Evolutionary conservation across 306 rosid genomes (phyloP).

Genomic region (Prunus davidiana): DNA sequence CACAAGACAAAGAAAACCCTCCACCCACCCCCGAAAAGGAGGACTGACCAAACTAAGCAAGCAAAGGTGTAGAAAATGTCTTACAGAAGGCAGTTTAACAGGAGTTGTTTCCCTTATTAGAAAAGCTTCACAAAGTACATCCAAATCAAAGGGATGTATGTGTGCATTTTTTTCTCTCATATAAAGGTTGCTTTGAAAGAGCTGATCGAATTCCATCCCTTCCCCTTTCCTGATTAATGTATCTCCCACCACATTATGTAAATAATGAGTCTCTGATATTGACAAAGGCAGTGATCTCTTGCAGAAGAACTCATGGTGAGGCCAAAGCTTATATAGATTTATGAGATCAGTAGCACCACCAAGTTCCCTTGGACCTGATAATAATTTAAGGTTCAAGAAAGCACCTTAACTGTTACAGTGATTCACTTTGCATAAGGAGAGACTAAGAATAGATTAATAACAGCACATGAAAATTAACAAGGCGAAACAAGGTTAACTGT

Average conservation of each 20-base stretch:
- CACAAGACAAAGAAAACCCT: neutral
- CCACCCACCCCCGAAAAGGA: neutral
- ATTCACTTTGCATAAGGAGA: neutral
- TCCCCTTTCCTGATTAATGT: slow-evolving; percentile 36
- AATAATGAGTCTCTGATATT: slow-evolving; percentile 31
- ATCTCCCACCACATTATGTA: slow-evolving; percentile 39
- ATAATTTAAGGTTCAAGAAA: neutral
- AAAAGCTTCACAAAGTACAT: slow-evolving; percentile 24
- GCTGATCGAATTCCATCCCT: slow-evolving; percentile 39
- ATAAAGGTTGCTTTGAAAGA: slow-evolving; percentile 6
- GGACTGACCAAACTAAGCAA: neutral
- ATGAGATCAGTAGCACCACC: slow-evolving; percentile 35
- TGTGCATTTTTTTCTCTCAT: slow-evolving; percentile 4
- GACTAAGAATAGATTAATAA: neutral
- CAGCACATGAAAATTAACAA: neutral
- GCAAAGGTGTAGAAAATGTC: slow-evolving; percentile 5
- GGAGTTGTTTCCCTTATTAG: slow-evolving; percentile 28
- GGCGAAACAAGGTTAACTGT: neutral
- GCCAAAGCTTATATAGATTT: slow-evolving; percentile 27
- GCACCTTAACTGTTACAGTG: neutral
- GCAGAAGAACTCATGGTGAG: slow-evolving; percentile 29
- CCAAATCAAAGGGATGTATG: slow-evolving; percentile 25
- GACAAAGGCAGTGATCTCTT: slow-evolving; percentile 32
- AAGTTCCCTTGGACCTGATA: slow-evolving; percentile 33
- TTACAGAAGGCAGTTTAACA: slow-evolving; percentile 26